A percentile compares a stretch with the other conserved stretches of the same genome.
These are phyloP conservation scores for Solanum aculeatissimum DNA, from an alignment of 305 asterid genomes.

Conservation along the genomic window DNA sequence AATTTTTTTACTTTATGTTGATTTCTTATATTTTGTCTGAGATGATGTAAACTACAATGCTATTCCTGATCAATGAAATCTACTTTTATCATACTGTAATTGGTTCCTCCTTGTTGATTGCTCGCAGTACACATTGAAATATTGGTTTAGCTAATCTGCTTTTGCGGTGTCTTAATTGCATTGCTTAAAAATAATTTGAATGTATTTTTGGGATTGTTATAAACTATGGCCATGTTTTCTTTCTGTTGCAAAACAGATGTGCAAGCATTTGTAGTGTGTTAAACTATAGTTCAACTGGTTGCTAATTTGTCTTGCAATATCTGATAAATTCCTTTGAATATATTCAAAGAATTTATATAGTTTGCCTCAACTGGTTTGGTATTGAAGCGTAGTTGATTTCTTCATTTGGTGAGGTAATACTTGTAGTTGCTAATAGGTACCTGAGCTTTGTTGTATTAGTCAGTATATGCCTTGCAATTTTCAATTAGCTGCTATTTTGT, in stretches of 20 bases:
- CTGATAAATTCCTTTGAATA: background rate
- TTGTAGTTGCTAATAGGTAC: too few species aligned
- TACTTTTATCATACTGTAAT: background rate
- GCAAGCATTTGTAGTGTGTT: background rate
- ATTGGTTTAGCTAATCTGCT: background rate
- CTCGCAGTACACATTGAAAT: background rate
- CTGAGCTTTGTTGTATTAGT: too few species aligned
- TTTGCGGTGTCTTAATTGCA: too few species aligned
- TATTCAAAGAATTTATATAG: background rate
- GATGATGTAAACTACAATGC: background rate
- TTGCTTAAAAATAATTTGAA: too few species aligned
- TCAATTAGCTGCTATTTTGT: too few species aligned
- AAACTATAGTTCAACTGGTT: too few species aligned
- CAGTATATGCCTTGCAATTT: too few species aligned
- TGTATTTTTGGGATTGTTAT: background rate
- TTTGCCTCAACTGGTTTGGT: background rate
- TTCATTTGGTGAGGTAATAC: background rate
- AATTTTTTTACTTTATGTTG: background rate
- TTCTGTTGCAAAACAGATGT: background rate
- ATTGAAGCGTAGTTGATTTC: background rate
- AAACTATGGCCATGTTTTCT: background rate
- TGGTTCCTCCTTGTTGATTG: background rate
- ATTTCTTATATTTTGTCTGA: background rate
- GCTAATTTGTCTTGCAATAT: background rate
- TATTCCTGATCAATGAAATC: background rate